Evolutionary conservation across 2,329 filamentous ascomycete species (phyloP).

Genomic region (Diaporthe sp.): DNA sequence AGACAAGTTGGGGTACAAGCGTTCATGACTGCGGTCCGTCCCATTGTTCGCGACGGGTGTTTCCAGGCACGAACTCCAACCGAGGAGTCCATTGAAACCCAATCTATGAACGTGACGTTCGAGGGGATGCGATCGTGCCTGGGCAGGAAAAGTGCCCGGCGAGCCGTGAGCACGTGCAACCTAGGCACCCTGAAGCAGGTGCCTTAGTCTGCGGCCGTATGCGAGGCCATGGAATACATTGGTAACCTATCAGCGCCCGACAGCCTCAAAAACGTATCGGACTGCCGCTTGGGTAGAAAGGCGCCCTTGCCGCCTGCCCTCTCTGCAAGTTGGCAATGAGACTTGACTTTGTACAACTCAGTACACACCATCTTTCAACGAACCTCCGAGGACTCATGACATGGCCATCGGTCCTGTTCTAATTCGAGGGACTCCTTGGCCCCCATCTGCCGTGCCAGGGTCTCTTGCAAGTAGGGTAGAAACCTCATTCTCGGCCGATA

Average conservation of each 20-base stretch:
- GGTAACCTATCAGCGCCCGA: conserved; percentile 52
- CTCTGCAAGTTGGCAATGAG: conserved; percentile 48
- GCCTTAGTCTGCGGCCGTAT: conserved; percentile 37
- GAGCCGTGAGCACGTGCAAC: conserved; percentile 29
- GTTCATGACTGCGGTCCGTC: conserved; percentile 15
- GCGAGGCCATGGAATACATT: conserved; percentile 43
- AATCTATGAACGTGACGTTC: conserved; percentile 22
- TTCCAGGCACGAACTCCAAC: not conserved
- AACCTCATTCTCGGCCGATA: conserved; percentile 34
- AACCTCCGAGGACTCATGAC: conserved; percentile 20
- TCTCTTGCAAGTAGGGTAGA: conserved; percentile 35
- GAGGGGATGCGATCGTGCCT: conserved; percentile 32
- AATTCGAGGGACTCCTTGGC: conserved; percentile 46
- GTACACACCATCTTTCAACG: conserved; percentile 41
- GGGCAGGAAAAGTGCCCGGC: not conserved
- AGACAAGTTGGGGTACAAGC: conserved; percentile 14
- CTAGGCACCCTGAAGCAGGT: conserved; percentile 30
- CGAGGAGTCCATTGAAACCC: conserved; percentile 16
- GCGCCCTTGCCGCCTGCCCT: conserved; percentile 59
- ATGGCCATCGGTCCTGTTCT: conserved; percentile 25
- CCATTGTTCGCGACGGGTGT: conserved; percentile 15
- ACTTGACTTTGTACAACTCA: conserved; percentile 63
- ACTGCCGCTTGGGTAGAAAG: conserved; percentile 63
- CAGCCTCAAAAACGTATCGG: conserved; percentile 49
- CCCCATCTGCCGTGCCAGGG: conserved; percentile 38